Base-by-base conservation (phyloP, 495 filamentous ascomycete genomes). In the Tuber borchii region DNA sequence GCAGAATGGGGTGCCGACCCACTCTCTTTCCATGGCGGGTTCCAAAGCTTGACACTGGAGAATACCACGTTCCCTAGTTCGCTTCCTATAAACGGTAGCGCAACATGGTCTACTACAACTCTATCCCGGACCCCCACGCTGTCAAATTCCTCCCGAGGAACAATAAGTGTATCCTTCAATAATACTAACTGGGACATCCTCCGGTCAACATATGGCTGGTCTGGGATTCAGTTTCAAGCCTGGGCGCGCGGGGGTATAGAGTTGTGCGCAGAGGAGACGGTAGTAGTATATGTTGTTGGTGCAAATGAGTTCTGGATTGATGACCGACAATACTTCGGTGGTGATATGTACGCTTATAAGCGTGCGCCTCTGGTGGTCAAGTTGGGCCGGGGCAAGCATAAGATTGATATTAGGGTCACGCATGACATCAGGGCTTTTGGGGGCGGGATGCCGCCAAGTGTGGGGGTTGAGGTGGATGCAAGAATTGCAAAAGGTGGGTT, bases 1-100 rank as follows among this genome's bases (percentile, higher is more conserved):
- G 88, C 87, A 12, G 80, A 86, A 70, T 90, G 88, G 89, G 88
- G 88, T 51, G 87, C 89, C 44, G 88, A 90, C 80, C 88, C 89
- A 48, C 83, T 90, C 39, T 87, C 88, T 72, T 80, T 77, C 73
- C 51, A 86, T 40, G 87, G 89, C 40, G 88, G 88, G 43, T 90
- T 90, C 78, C 83, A 82, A 68, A 77, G 79, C 48, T 78, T 89
- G 48, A 74, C 80, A 19, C 86, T 84, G 77, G 80, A 87, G 75
- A 51, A 77, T 2, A 77, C 84, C 19, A 83, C 83, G 39, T 90
- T 86, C 72, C 83, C 77, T 71, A 89, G 87, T 79, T 86, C 88
- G 8, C 84, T 90, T 44, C 83, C 84, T 8, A 71, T 77, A 42
- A 87, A 88, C 82, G 89, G 87, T 39, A 84, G 79, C 20, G 86